Conservation (phyloP, 495 filamentous ascomycete species). For the Penicillium paxilli region DNA sequence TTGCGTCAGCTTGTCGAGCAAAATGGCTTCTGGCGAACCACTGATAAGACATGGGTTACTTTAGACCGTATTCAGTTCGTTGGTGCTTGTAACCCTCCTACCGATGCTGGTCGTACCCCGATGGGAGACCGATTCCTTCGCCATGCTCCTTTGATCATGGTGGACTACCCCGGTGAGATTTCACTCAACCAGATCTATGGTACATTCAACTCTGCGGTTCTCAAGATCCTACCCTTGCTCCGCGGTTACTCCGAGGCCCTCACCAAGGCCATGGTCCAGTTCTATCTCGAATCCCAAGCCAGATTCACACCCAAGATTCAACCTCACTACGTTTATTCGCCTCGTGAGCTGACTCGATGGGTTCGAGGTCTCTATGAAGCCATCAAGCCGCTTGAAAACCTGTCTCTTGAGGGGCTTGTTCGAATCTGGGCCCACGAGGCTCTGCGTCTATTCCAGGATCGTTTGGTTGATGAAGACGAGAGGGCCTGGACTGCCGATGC, state of each 20-base stretch:
- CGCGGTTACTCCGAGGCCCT: constrained; percentile 91
- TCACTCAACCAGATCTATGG: constrained; percentile 97
- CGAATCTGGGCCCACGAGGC: constrained; percentile 99
- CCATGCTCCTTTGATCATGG: constrained; percentile 96
- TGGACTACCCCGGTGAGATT: constrained; percentile 94
- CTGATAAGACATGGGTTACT: constrained; percentile 96
- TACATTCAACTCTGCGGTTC: constrained; percentile 93
- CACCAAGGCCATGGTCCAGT: constrained; percentile 96
- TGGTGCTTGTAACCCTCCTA: constrained; percentile 98
- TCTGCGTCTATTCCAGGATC: constrained; percentile 92
- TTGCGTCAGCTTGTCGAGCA: constrained; percentile 95
- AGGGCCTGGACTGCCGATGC: constrained; percentile 90
- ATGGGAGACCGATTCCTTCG: constrained; percentile 91
- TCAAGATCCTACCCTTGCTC: constrained; percentile 95
- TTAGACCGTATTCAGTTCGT: constrained; percentile 98
- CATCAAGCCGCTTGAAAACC: constrained; percentile 83
- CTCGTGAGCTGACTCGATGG: constrained; percentile 96
- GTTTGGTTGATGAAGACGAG: constrained; percentile 91
- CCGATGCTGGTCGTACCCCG: constrained; percentile 92
- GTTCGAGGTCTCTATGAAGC: constrained; percentile 96
- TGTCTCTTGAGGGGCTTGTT: constrained; percentile 88
- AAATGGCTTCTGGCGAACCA: constrained; percentile 97
- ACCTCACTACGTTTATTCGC: constrained; percentile 98
- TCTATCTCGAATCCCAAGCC: constrained; percentile 91
- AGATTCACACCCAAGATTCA: constrained; percentile 95